Base-by-base conservation (phyloP, 306 rosid genomes). In the Prunus dulcis region DNA sequence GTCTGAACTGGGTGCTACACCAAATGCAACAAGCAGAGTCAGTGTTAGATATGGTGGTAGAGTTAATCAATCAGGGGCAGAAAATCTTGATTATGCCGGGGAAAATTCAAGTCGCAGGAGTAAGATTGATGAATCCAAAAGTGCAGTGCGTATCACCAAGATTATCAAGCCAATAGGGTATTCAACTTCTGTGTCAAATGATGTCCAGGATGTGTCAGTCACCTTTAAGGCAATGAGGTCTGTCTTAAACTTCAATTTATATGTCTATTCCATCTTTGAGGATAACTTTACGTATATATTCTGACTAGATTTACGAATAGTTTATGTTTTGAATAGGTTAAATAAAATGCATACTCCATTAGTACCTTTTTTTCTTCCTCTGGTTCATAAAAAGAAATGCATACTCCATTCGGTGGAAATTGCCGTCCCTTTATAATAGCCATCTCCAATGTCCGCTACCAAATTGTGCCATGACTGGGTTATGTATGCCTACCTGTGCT, bases 211-310 rank as follows among this genome's bases (percentile, higher is more conserved):
- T 73, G 88, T 88, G 25, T 77, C 27, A 30, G 91, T 93, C 20
- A 87, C 92, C 83, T 91, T 91, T 86, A 71, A 74, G 88, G 97
- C 88, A 65, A 56, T 81, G 90, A 91, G 98, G 97, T 93, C 76
- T 74, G 92, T 83, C 75, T 79, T 38, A 52, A 57, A 78, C 72
- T 76, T 63, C 62, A 76, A 57, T 28, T 81, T 60, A 45, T 12
- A 67, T 13, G 12, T 67, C 20, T 56, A 55, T 49, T 10, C 70
- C 38, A 12, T 72, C 53, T 57, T 70, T 78, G 53, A 64, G 55
- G 20, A 43, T 18, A 22, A 76, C 18, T 34, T 32, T 17, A 17
- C 15, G 17, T 63, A 38, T 34, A 50, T 17, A 32, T 67, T 23
- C 32, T 45, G 64, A 13, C 46, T 3, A 18, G 47, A 32, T 15